Evolutionary conservation across 1,284 basidiomycete genomes (phyloP).

Genomic region (Rhodotorula sp.): DNA sequence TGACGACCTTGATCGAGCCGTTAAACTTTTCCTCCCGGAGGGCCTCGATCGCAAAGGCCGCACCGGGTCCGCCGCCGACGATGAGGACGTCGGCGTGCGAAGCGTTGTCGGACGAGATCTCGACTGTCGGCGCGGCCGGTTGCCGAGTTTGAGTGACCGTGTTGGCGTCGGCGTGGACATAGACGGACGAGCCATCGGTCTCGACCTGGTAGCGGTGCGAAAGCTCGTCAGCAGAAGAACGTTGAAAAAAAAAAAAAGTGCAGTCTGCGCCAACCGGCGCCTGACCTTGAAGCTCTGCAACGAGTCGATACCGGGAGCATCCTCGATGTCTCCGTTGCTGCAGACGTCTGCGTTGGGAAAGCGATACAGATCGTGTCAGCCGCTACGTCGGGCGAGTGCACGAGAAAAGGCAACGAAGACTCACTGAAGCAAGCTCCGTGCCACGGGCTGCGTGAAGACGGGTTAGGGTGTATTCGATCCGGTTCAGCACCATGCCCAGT

Average conservation of each 20-base stretch:
- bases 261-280: not conserved
- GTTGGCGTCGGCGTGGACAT: slow-evolving; percentile 65
- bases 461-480: not conserved
- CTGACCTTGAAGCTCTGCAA: slow-evolving; percentile 73
- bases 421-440: slow-evolving; percentile 83
- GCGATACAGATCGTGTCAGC: not conserved
- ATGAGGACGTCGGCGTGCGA: slow-evolving; percentile 64
- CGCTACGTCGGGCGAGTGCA: not conserved
- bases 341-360: slow-evolving; percentile 55
- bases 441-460: slow-evolving; percentile 63
- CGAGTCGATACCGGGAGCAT: slow-evolving; percentile 83
- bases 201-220: slow-evolving; percentile 45
- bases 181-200: slow-evolving; percentile 58
- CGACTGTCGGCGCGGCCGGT: slow-evolving; percentile 38
- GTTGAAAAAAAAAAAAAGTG: not conserved
- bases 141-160: slow-evolving; percentile 46
- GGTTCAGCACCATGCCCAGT: too few relatives aligned
- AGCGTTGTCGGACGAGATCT: slow-evolving; percentile 45
- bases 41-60: slow-evolving; percentile 76
- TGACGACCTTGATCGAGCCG: slow-evolving; percentile 73
- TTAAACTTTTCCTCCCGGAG: slow-evolving; percentile 78
- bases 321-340: slow-evolving; percentile 63
- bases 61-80: slow-evolving; percentile 78
- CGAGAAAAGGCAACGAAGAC: not conserved
- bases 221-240: not conserved